Evolutionary conservation across 2,329 filamentous ascomycete genomes (phyloP).

Genomic region (Cephalotrichum gorgonifer): DNA sequence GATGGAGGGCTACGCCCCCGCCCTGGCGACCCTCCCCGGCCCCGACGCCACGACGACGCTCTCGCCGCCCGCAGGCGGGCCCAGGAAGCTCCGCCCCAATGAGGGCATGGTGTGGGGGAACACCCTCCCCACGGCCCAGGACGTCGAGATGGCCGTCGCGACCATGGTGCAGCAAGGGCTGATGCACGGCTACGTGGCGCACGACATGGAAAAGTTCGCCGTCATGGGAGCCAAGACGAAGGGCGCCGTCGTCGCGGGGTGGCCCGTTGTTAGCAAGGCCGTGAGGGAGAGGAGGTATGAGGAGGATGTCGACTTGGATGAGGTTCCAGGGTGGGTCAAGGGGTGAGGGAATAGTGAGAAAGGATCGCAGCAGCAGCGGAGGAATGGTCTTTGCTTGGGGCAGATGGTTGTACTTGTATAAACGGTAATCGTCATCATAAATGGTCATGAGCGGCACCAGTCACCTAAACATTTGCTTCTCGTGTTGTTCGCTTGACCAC

Average conservation of each 20-base stretch:
- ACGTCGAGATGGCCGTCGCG: conserved; percentile 69
- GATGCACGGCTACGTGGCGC: conserved; percentile 74
- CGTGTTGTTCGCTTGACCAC: too few relatives aligned
- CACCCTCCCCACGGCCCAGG: conserved; percentile 44
- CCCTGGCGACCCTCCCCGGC: conserved; percentile 16
- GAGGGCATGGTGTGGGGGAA: conserved; percentile 57
- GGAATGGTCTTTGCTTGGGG: not conserved
- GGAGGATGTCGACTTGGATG: conserved; percentile 49
- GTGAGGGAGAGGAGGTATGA: conserved; percentile 50
- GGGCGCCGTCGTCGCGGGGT: conserved; percentile 58
- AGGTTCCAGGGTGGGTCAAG: conserved; percentile 69
- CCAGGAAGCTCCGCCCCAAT: conserved; percentile 40
- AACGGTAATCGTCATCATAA: too few relatives aligned
- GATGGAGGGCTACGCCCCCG: conserved; percentile 46
- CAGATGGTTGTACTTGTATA: not conserved
- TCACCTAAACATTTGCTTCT: too few relatives aligned
- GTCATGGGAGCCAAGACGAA: conserved; percentile 66
- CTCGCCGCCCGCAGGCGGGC: conserved; percentile 33
- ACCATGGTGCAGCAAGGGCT: conserved; percentile 72
- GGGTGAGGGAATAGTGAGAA: conserved; percentile 12
- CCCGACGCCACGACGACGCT: conserved; percentile 32
- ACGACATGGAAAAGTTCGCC: conserved; percentile 66
- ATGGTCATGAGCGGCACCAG: too few relatives aligned
- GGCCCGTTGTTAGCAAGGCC: conserved; percentile 63
- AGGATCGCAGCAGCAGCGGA: not conserved